Evolutionary conservation across 345 rosid genomes (phyloP), one percentile per base, ranked within the genome.

Genomic region (Pugionium cornutum): DNA sequence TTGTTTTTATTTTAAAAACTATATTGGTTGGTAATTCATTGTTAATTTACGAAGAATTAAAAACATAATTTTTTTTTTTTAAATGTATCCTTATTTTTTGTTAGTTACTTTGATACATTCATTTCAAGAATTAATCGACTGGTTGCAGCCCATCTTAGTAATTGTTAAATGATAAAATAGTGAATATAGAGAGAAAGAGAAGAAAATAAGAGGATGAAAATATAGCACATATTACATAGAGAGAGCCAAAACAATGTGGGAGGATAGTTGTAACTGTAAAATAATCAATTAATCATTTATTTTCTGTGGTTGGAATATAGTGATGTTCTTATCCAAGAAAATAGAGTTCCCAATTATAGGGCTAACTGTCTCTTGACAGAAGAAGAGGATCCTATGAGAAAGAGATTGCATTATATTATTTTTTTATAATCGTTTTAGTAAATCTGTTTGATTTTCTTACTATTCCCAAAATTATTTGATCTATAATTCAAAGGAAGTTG

Each of bases 281-380:
- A 44, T 60, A 60, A 32, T 54, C 35, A 66, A 27, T 5, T 54
- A 44, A 54, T 66, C 70, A 34, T 64, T 45, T 41, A 18, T 54
- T 26, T 53, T 4, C 32, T 26, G 36, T 53, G 44, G 46, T 66
- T 66, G 52, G 49, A 53, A 30, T 33, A 65, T 53, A 45, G 29
- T 28, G 54, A 45, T 35, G 34, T 66, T 33, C 45, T 26, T 55
- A 55, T 55, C 37, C 36, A 34, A 10, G 43, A 3, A 53, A 43
- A 53, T 53, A 32, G 51, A 45, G 70, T 55, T 66, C 36, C 53
- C 62, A 54, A 45, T 55, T 7, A 54, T 28, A 44, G 37, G 45
- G 36, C 31, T 64, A 40, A 64, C 40, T 55, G 44, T 53, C 62
- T 25, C 25, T 66, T 53, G 34, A 44, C 53, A 42, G 30, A 56